Percentiles rank a stretch among this genome's conserved stretches.
Evolutionary conservation across 768 basidiomycete genomes (phyloP).

Genomic region (Lactarius evosmus): DNA sequence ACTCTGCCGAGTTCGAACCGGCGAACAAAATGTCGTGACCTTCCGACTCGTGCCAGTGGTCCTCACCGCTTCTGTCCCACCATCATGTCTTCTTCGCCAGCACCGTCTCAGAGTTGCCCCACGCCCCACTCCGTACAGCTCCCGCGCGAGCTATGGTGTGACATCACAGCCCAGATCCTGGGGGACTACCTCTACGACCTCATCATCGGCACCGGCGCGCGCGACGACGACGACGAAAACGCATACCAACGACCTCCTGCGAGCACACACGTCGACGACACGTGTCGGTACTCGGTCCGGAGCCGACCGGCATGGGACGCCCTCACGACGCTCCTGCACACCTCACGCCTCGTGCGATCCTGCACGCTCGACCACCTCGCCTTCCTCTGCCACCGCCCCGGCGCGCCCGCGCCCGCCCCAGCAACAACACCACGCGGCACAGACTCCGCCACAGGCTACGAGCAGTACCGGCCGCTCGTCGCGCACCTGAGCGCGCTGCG

Average conservation of each 20-base stretch:
- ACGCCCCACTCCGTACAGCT: not conserved
- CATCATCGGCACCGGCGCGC: not conserved
- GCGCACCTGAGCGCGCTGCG: not conserved
- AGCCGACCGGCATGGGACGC: not conserved
- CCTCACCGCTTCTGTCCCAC: not conserved
- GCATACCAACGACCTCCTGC: not conserved
- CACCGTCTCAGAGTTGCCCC: not conserved
- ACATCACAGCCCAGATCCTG: not conserved
- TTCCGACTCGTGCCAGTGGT: not conserved
- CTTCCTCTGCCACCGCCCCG: not conserved
- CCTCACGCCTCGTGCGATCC: not conserved
- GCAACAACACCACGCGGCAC: too few species aligned
- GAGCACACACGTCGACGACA: not conserved
- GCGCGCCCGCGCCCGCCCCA: too few species aligned
- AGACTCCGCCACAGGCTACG: too few species aligned
- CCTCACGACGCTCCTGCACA: not conserved
- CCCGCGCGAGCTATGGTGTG: not conserved
- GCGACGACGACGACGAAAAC: not conserved
- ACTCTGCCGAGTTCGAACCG: not conserved
- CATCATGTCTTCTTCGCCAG: not conserved
- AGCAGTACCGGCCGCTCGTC: not conserved
- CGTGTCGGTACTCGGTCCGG: not conserved
- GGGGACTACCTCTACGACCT: slow-evolving; percentile 1
- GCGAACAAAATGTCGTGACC: not conserved
- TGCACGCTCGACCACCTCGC: slow-evolving; percentile 3